Evolutionary conservation across 371 early-diverging fungal species (phyloP), one percentile per base, ranked within the genome.

Genomic region (Mortierella sp.): DNA sequence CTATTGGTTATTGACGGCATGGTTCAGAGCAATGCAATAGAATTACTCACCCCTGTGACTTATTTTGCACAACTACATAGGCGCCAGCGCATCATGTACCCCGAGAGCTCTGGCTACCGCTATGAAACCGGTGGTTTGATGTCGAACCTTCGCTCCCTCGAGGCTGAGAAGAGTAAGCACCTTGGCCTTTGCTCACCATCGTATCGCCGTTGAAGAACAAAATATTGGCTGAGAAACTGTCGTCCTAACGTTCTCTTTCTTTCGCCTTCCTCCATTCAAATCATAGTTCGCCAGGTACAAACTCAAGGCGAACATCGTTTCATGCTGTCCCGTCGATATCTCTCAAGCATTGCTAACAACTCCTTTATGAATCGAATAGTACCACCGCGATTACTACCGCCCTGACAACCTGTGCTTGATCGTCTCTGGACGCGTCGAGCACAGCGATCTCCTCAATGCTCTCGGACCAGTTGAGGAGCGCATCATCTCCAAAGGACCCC

Each of bases 51-150:
- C 16, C 16, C 16, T 19, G 9, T 14, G n/a, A 31, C 34, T 55
- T 31, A 34, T 69, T 65, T 70, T 66, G 10, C 68, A 22, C 19
- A 31, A 16, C 22, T 9, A 34, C 19, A 69, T 66, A 81, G 90
- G 37, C 88, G 91, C 85, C 87, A 89, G 53, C 86, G 91, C 68
- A 78, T 90, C 61, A 86, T 93, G 80, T 92, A 90, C 68, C 92
- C 93, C 7, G 89, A 90, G 64, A 86, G 79, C 19, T 90, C 90
- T 79, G 93, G 93, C 0, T 93, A 93, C 72, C 88, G 92, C 50
- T 89, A 88, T 66, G 92, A 92, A 66, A 93, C 93, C 2, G 93
- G 93, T 47, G 93, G 93, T 2, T 75, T 92, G 34, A 93, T 93
- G 93, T 90, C 91, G 58, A 83, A 88, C 68, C 85, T 93, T n/a